Evolutionary conservation across 192 early-diverging fungal species (phyloP), one percentile per base, ranked within the genome.

Genomic region (Ambispora gerdemannii): DNA sequence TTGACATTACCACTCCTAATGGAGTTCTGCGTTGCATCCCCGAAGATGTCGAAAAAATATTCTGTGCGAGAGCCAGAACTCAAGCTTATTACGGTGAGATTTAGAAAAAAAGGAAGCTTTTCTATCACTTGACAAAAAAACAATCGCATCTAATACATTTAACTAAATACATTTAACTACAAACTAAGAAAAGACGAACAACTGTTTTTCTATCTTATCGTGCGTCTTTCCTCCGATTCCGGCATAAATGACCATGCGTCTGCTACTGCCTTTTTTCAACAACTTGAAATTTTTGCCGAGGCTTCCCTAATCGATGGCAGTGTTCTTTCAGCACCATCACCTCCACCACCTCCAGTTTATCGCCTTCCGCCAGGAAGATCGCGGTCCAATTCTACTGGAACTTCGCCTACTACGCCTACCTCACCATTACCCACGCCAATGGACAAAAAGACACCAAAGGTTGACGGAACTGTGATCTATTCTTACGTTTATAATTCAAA

Each of bases 281-380:
- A 80, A 31, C 70, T 86, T 6, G 84, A 86, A 61, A 79, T 86
- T 25, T 78, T 81, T 58, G 76, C 83, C 20, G 84, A 86, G 47
- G 84, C 84, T 3, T 76, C 82, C 11, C 74, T 83, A 72, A 72
- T 73, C 0, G 84, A 86, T 34, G 53, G 69, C 27, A 50, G 49
- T 22, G 43, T 72, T 2, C 35, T 68, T 22, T 70, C 63, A 0
- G 43, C 47, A 11, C 63, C 71, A 19, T 36, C 50, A 1, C 49
- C 52, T 15, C 38, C 52, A 34, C 61, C 36, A 25, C 59, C 50
- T 20, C 63, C 60, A 27, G 34, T 35, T 27, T 69, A 36, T 31
- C 36, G 51, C 7, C 20, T 73, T 11, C 56, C 59, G 11, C 10
- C 36, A 25, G 36, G 36, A n/a, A 43, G 38, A 43, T 65, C 63